A percentile compares a stretch with the other conserved stretches of the same genome.
phyloP scores from a whole-genome alignment of 116 monocot genomes.

The Trichopus zeylanicus region DNA sequence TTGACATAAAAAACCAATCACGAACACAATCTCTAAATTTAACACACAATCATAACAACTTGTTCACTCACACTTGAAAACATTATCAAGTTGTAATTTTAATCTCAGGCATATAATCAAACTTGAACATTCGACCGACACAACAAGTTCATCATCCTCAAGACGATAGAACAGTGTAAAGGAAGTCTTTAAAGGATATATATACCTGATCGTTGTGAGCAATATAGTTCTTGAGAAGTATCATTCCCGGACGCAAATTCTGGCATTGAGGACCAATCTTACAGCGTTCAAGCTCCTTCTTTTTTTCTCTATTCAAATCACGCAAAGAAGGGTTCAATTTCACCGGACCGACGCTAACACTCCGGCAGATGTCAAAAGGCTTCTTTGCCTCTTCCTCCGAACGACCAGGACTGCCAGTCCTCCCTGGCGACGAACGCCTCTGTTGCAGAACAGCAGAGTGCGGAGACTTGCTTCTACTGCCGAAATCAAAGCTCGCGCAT shows the following conservation, averaged over 20 bases:
- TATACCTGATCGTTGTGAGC: conserved; percentile 34
- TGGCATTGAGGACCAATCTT: conserved; percentile 2
- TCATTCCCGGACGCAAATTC: conserved; percentile 43
- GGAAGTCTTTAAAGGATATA: background rate
- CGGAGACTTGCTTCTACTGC: conserved; percentile 1
- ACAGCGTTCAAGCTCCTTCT: conserved; percentile 5
- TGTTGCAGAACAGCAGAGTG: background rate
- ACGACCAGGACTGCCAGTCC: background rate
- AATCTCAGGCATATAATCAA: background rate
- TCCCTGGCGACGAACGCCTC: conserved; percentile 8
- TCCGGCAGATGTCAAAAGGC: conserved; percentile 35
- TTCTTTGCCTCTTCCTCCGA: background rate
- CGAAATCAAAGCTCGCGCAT: too few relatives aligned
- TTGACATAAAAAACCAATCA: background rate
- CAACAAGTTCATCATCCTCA: background rate
- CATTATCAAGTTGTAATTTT: background rate
- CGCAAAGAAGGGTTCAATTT: conserved; percentile 28
- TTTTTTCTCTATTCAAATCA: conserved; percentile 33
- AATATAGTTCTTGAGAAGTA: conserved; percentile 41
- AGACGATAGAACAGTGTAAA: background rate
- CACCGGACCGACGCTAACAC: conserved; percentile 1
- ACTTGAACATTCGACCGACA: background rate
- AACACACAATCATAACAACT: too few relatives aligned
- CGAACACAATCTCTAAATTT: too few relatives aligned
- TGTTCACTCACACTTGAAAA: background rate